Conservation (phyloP, 345 rosid genomes). For the Eucalyptus pauciflora region DNA sequence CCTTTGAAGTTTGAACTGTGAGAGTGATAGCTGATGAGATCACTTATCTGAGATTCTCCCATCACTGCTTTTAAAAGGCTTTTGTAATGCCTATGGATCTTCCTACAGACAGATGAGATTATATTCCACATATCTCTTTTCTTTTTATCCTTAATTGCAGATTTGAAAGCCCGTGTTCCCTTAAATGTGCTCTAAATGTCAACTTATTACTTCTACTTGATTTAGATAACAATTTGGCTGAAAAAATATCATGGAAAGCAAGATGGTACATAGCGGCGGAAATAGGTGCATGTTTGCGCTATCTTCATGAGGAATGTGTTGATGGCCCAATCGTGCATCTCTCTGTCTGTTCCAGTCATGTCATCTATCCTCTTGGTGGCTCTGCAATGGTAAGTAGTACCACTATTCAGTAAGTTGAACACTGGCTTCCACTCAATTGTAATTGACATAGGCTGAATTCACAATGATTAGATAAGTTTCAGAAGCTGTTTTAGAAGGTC, state of each 20-base stretch:
- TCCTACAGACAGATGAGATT: neutral
- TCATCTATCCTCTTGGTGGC: slow-evolving; percentile 10
- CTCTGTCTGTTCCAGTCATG: slow-evolving; percentile 15
- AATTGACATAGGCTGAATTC: neutral
- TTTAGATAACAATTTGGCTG: slow-evolving; percentile 15
- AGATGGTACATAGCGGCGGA: slow-evolving; percentile 38
- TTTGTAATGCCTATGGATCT: neutral
- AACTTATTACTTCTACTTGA: neutral
- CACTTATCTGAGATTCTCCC: neutral
- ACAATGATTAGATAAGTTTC: neutral
- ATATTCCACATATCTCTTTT: neutral
- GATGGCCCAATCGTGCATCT: slow-evolving; percentile 35
- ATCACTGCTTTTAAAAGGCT: neutral
- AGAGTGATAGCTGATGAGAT: neutral
- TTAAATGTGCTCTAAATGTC: neutral
- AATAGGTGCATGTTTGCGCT: slow-evolving; percentile 28
- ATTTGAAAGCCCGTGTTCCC: neutral
- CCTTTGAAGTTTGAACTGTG: neutral
- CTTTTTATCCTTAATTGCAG: neutral
- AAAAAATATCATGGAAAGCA: slow-evolving; percentile 25
- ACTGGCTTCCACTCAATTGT: neutral
- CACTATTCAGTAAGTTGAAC: neutral
- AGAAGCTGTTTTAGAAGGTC: neutral
- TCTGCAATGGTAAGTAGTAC: slow-evolving; percentile 16
- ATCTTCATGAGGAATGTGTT: slow-evolving; percentile 41